phyloP scores from a whole-genome alignment of 805 yeast species.

The Candida adriatica region DNA sequence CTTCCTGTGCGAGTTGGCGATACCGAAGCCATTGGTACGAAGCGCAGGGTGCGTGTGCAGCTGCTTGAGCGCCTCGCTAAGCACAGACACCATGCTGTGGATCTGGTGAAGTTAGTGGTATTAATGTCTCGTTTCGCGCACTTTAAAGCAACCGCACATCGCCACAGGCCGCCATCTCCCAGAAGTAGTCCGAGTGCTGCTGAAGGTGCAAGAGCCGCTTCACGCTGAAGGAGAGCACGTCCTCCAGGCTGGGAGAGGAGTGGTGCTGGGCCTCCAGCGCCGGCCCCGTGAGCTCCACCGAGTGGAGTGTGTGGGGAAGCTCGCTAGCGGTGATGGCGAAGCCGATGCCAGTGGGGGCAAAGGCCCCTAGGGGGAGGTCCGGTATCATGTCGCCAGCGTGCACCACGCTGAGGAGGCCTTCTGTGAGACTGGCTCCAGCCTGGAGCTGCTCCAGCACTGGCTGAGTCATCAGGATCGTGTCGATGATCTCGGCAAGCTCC shows the following conservation, averaged over 20 bases:
- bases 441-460: slow-evolving; percentile 26
- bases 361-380: slow-evolving; percentile 46
- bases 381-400: slow-evolving; percentile 58
- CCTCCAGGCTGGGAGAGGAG: slow-evolving; percentile 10
- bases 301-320: slow-evolving; percentile 29
- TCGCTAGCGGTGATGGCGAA: slow-evolving; percentile 28
- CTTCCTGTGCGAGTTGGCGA: slow-evolving; percentile 33
- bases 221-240: slow-evolving; percentile 13
- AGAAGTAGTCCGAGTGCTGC: slow-evolving; percentile 18
- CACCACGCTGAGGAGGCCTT: slow-evolving; percentile 47
- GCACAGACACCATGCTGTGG: too few relatives aligned
- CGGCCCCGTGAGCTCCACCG: slow-evolving; percentile 13
- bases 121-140: too few relatives aligned
- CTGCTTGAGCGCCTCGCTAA: slow-evolving; percentile 20
- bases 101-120: too few relatives aligned
- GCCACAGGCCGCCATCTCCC: slow-evolving; percentile 13
- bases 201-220: slow-evolving; percentile 13
- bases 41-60: slow-evolving; percentile 28
- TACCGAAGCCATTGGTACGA: slow-evolving; percentile 35
- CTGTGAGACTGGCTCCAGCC: slow-evolving; percentile 6
- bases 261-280: slow-evolving; percentile 12
- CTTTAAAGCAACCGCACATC: too few relatives aligned
- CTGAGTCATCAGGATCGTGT: slow-evolving; percentile 37
- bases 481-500: slow-evolving; percentile 44
- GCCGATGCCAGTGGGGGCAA: slow-evolving; percentile 28